Percentiles rank a stretch among this genome's conserved stretches.
Conservation (phyloP, 1,284 basidiomycete species). For the Cystobasidium sp. region DNA sequence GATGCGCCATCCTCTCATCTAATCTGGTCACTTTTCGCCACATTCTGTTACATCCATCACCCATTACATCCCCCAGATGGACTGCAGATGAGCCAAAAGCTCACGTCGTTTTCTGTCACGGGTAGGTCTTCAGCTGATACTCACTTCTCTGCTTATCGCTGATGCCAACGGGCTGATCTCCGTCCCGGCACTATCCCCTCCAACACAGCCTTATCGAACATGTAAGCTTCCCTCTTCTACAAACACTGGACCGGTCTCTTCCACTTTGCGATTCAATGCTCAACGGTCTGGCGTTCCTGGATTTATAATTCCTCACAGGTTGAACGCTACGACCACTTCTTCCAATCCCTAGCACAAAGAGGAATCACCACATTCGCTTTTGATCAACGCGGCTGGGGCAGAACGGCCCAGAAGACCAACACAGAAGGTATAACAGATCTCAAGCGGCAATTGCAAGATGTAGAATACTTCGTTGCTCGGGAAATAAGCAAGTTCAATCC, state of each 20-base stretch:
- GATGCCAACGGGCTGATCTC: neutral
- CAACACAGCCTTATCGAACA: conserved; percentile 56
- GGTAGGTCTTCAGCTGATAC: conserved; percentile 43
- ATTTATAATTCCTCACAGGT: conserved; percentile 47
- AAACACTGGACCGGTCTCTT: neutral
- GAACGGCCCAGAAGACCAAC: conserved; percentile 54
- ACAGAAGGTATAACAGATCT: conserved; percentile 57
- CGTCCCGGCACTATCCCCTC: neutral
- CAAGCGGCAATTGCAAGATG: conserved; percentile 56
- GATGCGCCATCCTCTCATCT: too few species aligned
- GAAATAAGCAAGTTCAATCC: conserved; percentile 43
- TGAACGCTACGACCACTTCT: conserved; percentile 57
- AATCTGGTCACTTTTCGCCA: too few species aligned
- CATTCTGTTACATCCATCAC: neutral
- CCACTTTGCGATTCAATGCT: neutral
- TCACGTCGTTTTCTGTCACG: conserved; percentile 52
- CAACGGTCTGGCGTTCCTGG: too few species aligned
- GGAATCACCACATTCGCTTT: conserved; percentile 58
- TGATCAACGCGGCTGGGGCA: conserved; percentile 58
- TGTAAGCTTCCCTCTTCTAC: conserved; percentile 1
- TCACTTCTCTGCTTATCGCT: neutral
- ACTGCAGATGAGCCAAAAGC: conserved; percentile 37
- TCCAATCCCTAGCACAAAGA: conserved; percentile 55
- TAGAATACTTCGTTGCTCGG: conserved; percentile 54
- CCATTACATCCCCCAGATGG: conserved; percentile 20